Percentiles rank a stretch among this genome's conserved stretches.
phyloP scores from a whole-genome alignment of 805 yeast genomes.

The Candida suzukii region DNA sequence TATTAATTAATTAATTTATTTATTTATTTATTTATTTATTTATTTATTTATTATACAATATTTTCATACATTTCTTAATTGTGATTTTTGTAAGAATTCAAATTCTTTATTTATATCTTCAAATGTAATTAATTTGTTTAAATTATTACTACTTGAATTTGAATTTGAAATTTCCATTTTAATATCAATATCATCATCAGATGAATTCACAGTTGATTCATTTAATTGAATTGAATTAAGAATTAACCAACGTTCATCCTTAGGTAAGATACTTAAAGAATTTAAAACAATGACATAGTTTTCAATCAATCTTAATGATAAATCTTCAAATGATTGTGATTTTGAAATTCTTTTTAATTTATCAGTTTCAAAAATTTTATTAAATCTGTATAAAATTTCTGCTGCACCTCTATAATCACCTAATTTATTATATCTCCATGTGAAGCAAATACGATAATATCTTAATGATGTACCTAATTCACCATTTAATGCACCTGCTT shows the following conservation, averaged over 20 bases:
- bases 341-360: neutral
- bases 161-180: neutral
- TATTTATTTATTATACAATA: neutral
- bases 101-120: neutral
- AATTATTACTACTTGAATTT: too few species aligned
- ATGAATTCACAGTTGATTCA: neutral
- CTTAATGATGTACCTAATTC: constrained; percentile 29
- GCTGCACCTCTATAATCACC: constrained; percentile 45
- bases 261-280: neutral
- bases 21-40: too few species aligned
- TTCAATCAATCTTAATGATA: neutral
- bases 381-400: constrained; percentile 36
- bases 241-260: neutral
- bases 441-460: constrained; percentile 42
- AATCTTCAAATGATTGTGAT: neutral
- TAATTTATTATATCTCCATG: constrained; percentile 39
- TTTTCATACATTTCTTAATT: too few species aligned
- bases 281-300: neutral
- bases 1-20: too few species aligned
- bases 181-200: neutral
- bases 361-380: constrained; percentile 5
- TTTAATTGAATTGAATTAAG: neutral
- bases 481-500: constrained; percentile 15
- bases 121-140: neutral
- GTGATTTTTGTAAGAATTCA: neutral